phyloP scores from a whole-genome alignment of 768 basidiomycete species.

The Pholiota microspora region DNA sequence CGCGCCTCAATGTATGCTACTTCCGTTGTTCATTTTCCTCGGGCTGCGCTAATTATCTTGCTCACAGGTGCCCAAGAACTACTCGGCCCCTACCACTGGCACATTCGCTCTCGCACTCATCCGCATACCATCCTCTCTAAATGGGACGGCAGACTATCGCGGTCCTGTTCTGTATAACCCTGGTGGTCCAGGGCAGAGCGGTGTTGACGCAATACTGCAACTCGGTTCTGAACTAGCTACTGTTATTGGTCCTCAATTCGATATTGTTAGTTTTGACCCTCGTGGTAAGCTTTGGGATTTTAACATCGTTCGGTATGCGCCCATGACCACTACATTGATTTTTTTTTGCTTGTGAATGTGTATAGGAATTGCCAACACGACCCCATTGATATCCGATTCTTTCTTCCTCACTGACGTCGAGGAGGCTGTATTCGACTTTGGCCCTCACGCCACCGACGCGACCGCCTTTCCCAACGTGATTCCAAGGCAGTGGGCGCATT shows the following conservation, averaged over 20 bases:
- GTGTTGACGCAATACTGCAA: not conserved
- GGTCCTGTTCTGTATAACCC: constrained; percentile 1
- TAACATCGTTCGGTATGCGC: too few relatives aligned
- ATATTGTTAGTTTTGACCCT: not conserved
- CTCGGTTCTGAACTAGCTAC: not conserved
- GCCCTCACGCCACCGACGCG: not conserved
- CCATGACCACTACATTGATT: too few relatives aligned
- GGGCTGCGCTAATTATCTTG: not conserved
- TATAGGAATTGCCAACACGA: not conserved
- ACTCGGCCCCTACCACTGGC: not conserved
- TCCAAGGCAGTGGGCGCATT: not conserved
- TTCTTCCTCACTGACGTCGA: not conserved
- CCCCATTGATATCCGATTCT: not conserved
- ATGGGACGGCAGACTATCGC: not conserved
- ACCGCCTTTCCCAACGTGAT: not conserved
- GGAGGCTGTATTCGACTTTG: not conserved
- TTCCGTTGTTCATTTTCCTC: not conserved
- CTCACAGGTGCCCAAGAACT: constrained; percentile 1
- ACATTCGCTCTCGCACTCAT: not conserved
- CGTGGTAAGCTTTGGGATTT: not conserved
- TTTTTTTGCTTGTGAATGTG: too few relatives aligned
- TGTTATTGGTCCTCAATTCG: not conserved
- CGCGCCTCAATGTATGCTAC: constrained; percentile 26
- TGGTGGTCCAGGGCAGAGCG: constrained; percentile 1
- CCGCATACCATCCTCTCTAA: not conserved